These are phyloP conservation scores for Phanerochaete sordida DNA, from an alignment of 768 basidiomycete genomes.

Conservation along the genomic window DNA sequence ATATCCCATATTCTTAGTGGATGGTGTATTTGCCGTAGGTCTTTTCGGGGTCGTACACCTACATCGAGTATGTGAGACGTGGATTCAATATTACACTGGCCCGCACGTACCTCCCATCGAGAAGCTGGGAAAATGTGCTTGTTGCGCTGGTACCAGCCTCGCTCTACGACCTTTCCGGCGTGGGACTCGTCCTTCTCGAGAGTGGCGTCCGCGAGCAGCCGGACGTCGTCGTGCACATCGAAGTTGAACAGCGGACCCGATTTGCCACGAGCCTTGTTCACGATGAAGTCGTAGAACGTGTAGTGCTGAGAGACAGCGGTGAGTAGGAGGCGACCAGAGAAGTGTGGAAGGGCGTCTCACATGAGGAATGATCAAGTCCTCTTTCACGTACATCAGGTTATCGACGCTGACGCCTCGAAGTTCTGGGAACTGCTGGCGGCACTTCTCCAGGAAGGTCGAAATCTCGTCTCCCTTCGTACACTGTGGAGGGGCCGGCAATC, in stretches of 20 bases:
- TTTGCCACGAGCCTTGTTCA: slow-evolving; percentile 98
- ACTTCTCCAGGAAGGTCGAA: slow-evolving; percentile 85
- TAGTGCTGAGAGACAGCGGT: slow-evolving; percentile 60
- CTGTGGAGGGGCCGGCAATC: slow-evolving; percentile 37
- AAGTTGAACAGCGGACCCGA: slow-evolving; percentile 98
- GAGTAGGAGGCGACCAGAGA: background rate
- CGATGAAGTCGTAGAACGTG: slow-evolving; percentile 97
- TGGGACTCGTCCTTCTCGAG: slow-evolving; percentile 98
- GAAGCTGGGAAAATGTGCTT: slow-evolving; percentile 98
- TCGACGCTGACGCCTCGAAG: slow-evolving; percentile 87
- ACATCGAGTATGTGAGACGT: background rate
- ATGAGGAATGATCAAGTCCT: slow-evolving; percentile 97
- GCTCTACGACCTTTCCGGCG: slow-evolving; percentile 96
- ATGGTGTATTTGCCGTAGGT: slow-evolving; percentile 92
- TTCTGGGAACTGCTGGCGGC: slow-evolving; percentile 89
- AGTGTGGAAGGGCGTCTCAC: slow-evolving; percentile 41
- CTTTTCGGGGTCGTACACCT: slow-evolving; percentile 95
- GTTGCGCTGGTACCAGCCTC: slow-evolving; percentile 92
- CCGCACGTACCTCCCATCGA: slow-evolving; percentile 85
- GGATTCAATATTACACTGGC: background rate
- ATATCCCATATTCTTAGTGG: background rate
- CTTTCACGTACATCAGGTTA: slow-evolving; percentile 99
- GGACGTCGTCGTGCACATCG: slow-evolving; percentile 98
- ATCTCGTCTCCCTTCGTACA: slow-evolving; percentile 97
- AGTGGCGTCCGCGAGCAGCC: slow-evolving; percentile 89